A percentile compares a stretch with the other conserved stretches of the same genome.
phyloP scores from a whole-genome alignment of 225 moss, liverwort and hornwort species.

The Pseudoscleropodium purum region DNA sequence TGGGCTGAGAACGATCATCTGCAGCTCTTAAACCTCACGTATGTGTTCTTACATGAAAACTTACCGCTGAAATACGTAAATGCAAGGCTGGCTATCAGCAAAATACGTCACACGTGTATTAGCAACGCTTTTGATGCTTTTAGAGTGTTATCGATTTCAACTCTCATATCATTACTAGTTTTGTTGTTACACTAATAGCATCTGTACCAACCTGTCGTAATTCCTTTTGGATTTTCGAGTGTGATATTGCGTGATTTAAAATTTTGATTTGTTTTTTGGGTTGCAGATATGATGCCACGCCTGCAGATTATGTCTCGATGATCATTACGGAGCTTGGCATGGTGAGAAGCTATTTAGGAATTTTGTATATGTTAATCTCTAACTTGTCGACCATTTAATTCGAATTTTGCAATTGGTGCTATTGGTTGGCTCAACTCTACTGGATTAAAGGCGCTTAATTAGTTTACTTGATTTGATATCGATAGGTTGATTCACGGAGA shows the following conservation, averaged over 20 bases:
- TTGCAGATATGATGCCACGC: conserved; percentile 89
- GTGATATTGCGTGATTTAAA: neutral
- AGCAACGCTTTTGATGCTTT: neutral
- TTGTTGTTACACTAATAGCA: neutral
- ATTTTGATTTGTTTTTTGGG: neutral
- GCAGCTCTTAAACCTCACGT: conserved; percentile 84
- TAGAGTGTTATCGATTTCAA: neutral
- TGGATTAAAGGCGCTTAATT: neutral
- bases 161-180: neutral
- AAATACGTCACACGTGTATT: neutral
- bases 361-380: neutral
- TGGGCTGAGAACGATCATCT: conserved; percentile 67
- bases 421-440: neutral
- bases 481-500: neutral
- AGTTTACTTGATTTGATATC: neutral
- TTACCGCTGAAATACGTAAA: neutral
- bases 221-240: neutral
- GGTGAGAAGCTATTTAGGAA: conserved; percentile 24
- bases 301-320: conserved; percentile 89
- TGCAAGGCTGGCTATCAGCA: neutral
- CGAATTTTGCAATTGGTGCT: neutral
- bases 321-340: conserved; percentile 98
- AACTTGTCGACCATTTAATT: neutral
- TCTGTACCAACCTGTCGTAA: neutral
- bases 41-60: neutral